Conservation (phyloP, 768 basidiomycete genomes). For the Lentinula aciculospora region DNA sequence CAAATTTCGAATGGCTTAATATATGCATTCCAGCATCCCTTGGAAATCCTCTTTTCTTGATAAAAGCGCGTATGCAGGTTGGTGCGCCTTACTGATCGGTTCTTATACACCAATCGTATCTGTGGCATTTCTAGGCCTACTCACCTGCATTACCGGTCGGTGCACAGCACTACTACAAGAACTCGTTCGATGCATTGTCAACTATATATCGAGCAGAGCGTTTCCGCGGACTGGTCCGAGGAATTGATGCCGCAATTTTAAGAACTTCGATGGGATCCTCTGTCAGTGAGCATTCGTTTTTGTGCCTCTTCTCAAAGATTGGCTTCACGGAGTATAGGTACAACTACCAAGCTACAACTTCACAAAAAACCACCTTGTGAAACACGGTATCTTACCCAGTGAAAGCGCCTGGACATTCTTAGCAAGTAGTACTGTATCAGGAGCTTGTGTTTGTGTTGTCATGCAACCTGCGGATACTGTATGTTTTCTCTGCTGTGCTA, state of each 20-base stretch:
- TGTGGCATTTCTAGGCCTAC: slow-evolving; percentile 57
- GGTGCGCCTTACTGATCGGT: slow-evolving; percentile 9
- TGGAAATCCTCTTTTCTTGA: slow-evolving; percentile 88
- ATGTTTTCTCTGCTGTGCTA: slow-evolving; percentile 3
- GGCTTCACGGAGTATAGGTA: slow-evolving; percentile 38
- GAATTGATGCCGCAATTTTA: slow-evolving; percentile 90
- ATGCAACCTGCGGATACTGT: slow-evolving; percentile 96
- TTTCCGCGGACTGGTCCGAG: slow-evolving; percentile 75
- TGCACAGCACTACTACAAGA: slow-evolving; percentile 89
- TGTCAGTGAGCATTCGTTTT: slow-evolving; percentile 27
- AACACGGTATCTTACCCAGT: slow-evolving; percentile 60
- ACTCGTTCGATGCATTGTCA: slow-evolving; percentile 71
- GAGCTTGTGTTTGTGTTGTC: slow-evolving; percentile 82
- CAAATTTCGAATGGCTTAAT: background rate
- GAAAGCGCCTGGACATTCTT: slow-evolving; percentile 86
- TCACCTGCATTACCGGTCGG: slow-evolving; percentile 94
- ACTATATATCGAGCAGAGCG: slow-evolving; percentile 80
- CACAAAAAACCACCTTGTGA: slow-evolving; percentile 77
- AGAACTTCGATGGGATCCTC: slow-evolving; percentile 95
- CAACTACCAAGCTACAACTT: slow-evolving; percentile 96
- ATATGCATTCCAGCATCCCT: slow-evolving; percentile 44
- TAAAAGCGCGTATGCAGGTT: slow-evolving; percentile 98
- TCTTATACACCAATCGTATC: background rate
- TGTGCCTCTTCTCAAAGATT: background rate
- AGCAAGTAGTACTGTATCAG: slow-evolving; percentile 83